These are phyloP conservation scores for Botryotinia calthae DNA, from an alignment of 2,329 filamentous ascomycete genomes.

Conservation along the genomic window DNA sequence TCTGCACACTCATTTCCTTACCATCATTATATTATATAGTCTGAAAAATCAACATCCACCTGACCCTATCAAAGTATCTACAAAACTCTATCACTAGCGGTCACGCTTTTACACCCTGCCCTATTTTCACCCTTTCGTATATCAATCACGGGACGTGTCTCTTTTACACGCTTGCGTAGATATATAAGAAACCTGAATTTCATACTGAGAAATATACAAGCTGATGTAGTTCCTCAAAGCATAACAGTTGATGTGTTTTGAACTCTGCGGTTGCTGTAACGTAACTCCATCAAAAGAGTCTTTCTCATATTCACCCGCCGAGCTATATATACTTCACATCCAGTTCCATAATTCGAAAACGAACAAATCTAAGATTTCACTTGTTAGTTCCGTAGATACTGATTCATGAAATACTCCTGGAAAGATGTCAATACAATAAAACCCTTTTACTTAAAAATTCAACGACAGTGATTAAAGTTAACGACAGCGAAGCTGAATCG, in stretches of 20 bases:
- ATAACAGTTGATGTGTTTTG: too few species aligned
- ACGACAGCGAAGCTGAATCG: too few species aligned
- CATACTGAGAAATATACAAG: neutral
- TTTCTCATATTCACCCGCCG: neutral
- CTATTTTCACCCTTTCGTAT: too few species aligned
- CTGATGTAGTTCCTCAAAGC: too few species aligned
- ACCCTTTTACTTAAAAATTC: neutral
- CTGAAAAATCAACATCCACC: too few species aligned
- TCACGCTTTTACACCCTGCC: too few species aligned
- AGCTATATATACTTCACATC: neutral
- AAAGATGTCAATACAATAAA: accelerated
- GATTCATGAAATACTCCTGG: neutral
- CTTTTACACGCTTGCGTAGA: neutral
- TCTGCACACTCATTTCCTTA: too few species aligned
- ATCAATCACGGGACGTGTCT: too few species aligned
- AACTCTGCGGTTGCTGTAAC: neutral
- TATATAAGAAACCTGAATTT: neutral
- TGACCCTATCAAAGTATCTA: too few species aligned
- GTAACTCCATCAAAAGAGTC: neutral
- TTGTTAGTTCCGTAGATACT: accelerated
- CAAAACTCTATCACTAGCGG: too few species aligned
- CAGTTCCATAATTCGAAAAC: neutral
- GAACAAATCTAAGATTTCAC: neutral
- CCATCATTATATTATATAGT: too few species aligned
- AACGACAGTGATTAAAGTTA: neutral